Percentiles rank a stretch among this genome's conserved stretches.
Evolutionary conservation across 2,329 filamentous ascomycete genomes (phyloP).

Genomic region (Beauveria caledonica): DNA sequence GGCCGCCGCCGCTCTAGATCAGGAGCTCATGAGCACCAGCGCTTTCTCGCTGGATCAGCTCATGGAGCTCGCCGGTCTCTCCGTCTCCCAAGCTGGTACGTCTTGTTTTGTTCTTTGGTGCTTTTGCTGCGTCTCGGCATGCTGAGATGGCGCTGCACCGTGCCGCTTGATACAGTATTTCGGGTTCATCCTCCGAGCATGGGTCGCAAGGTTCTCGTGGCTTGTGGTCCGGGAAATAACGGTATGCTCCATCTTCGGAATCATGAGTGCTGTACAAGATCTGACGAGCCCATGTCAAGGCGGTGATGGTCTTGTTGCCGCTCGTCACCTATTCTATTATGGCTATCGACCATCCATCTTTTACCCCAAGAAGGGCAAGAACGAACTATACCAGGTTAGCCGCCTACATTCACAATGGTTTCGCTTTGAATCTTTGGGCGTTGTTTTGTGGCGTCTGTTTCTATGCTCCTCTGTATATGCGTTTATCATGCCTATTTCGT

Average conservation of each 20-base stretch:
- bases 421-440: background rate
- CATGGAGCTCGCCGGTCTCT: constrained; percentile 92
- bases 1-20: constrained; percentile 80
- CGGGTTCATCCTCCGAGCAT: constrained; percentile 67
- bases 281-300: constrained; percentile 43
- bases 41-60: constrained; percentile 93
- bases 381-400: constrained; percentile 75
- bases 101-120: background rate
- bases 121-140: background rate
- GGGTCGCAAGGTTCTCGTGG: constrained; percentile 69
- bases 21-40: constrained; percentile 82
- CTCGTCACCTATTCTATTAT: constrained; percentile 84
- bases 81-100: constrained; percentile 80
- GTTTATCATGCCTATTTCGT: constrained; percentile 2
- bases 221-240: constrained; percentile 80
- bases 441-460: background rate
- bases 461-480: background rate
- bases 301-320: constrained; percentile 89
- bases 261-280: background rate
- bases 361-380: constrained; percentile 87
- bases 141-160: too few relatives aligned
- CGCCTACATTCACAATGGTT: background rate
- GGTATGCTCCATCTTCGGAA: constrained; percentile 32
- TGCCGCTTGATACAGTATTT: constrained; percentile 52
- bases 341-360: constrained; percentile 85